Evolutionary conservation across 2,329 filamentous ascomycete species (phyloP), one percentile per base, ranked within the genome.

Genomic region (Aspergillus vadensis): DNA sequence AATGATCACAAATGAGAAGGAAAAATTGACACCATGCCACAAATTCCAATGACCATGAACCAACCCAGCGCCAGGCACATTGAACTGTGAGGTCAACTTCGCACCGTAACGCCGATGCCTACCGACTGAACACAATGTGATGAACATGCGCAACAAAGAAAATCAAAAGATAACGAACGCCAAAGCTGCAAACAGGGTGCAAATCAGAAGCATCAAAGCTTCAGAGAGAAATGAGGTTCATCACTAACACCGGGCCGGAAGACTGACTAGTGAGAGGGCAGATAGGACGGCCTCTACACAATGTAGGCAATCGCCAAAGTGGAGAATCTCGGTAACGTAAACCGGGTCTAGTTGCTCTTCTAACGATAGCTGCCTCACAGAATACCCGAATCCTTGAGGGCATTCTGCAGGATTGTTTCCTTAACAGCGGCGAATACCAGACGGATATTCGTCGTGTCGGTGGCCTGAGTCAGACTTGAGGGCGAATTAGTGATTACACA

Each of bases 341-440:
- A n/a, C 49, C n/a, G 38, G 4, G 32, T 25, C 15, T 32, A 25
- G 17, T 17, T 15, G 41, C 17, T 19, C 21, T 12, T 25, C 17
- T 17, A 39, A 27, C 15, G 49, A 23, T 43, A 53, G 23, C 23
- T 19, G 8, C 41, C 63, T 65, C 62, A 92, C 70, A 99, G 86
- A 77, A 99, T 98, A 68, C 95, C 95, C 21, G 95, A 98, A 77
- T 99, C 95, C 80, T 96, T 97, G 69, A 99, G 85, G 51, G 95
- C 95, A 76, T 99, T 99, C 78, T 98, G 96, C 68, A 99, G 81
- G 72, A 99, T 99, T 36, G 95, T 99, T 80, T 99, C 95, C 77
- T 99, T 99, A 62, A 99, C 95, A 8, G 95, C 95, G 36, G 94
- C 95, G 78, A 99, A 99, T 51, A 99, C 95, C 39, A 99, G 85